Conservation (phyloP, 75 land plant genomes). For the Pinus albicaulis region DNA sequence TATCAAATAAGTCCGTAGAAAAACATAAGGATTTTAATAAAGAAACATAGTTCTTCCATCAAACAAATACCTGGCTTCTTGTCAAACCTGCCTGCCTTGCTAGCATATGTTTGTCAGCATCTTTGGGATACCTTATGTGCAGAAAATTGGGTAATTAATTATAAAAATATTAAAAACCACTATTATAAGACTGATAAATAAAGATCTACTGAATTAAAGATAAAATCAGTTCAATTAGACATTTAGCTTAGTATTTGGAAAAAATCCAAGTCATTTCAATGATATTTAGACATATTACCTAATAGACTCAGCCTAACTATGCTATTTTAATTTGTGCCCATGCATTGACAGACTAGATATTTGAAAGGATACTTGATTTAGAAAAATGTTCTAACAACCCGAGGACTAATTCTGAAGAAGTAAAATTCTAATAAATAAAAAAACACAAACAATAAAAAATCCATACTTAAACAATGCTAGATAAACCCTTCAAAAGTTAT, state of each 20-base stretch:
- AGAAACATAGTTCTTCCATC: conserved; percentile 4
- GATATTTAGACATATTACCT: neutral
- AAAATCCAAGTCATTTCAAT: no score
- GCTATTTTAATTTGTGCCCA: no score
- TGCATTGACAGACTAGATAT: no score
- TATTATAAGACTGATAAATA: neutral
- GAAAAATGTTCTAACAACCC: no score
- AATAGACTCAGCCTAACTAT: neutral
- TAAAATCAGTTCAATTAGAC: neutral
- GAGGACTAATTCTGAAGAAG: no score
- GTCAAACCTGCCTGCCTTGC: conserved; percentile 77
- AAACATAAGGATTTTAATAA: neutral
- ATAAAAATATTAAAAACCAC: neutral
- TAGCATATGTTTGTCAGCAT: conserved; percentile 64
- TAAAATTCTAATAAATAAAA: no score
- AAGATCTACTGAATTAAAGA: neutral
- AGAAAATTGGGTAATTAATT: neutral
- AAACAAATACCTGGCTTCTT: conserved; percentile 51
- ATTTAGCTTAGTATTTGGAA: no score
- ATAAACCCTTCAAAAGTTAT: no score
- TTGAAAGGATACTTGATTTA: no score
- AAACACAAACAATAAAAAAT: no score
- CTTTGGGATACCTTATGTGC: conserved; percentile 63
- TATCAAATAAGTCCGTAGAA: neutral
- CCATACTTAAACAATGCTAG: no score